Conservation (phyloP, 1,284 basidiomycete genomes). For the Cutaneotrichosporon sp. region DNA sequence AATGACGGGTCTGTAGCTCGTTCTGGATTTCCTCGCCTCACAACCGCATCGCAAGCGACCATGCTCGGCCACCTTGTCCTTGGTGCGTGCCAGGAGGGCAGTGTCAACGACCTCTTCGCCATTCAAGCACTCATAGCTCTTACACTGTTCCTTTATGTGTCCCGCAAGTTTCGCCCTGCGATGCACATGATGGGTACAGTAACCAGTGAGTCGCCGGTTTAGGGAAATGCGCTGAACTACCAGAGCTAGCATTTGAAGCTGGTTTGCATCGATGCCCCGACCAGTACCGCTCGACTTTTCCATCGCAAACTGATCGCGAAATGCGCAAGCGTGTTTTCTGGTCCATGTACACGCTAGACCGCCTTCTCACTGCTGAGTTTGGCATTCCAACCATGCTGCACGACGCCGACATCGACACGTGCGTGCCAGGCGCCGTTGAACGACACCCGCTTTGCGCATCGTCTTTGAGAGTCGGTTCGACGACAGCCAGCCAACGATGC, state of each 20-base stretch:
- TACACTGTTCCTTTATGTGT: slow-evolving; percentile 17
- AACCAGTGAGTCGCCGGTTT: slow-evolving; percentile 14
- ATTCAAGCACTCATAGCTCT: slow-evolving; percentile 22
- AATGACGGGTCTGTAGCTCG: background rate
- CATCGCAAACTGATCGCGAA: slow-evolving; percentile 9
- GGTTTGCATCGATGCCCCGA: slow-evolving; percentile 28
- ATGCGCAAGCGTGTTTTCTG: slow-evolving; percentile 28
- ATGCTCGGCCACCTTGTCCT: slow-evolving; percentile 14
- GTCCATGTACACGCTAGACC: slow-evolving; percentile 24
- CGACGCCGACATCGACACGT: slow-evolving; percentile 27
- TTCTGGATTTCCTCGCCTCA: background rate
- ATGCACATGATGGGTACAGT: slow-evolving; percentile 22
- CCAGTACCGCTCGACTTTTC: slow-evolving; percentile 17
- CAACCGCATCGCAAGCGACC: slow-evolving; percentile 4
- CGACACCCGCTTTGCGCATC: background rate
- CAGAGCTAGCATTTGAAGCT: slow-evolving; percentile 25
- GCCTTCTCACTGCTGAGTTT: slow-evolving; percentile 25
- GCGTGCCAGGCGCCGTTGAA: slow-evolving; percentile 21
- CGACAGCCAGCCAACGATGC: too few species aligned
- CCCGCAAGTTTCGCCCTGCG: slow-evolving; percentile 19
- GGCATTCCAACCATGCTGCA: slow-evolving; percentile 25
- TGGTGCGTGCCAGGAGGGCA: slow-evolving; percentile 13
- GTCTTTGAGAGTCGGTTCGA: too few species aligned
- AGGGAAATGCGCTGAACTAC: background rate
- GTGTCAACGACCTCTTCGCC: slow-evolving; percentile 23